phyloP scores from a whole-genome alignment of 257 asterid species.

The Misopates orontium region DNA sequence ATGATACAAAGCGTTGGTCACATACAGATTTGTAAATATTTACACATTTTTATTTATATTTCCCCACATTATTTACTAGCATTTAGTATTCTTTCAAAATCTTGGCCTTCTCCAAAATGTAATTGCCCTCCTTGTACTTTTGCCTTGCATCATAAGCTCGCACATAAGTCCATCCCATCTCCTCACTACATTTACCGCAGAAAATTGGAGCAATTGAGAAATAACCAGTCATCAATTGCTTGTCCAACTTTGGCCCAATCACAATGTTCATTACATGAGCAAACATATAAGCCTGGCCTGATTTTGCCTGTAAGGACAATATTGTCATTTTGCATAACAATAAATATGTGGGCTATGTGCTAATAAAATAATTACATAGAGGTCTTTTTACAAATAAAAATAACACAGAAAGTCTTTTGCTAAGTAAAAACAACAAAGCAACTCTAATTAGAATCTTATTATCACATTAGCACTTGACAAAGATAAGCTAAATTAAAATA shows the following conservation, averaged over 20 bases:
- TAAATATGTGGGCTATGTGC: too few species aligned
- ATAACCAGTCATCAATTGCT: conserved; percentile 30
- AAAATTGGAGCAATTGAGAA: conserved; percentile 34
- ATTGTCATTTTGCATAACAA: too few species aligned
- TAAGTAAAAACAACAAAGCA: too few species aligned
- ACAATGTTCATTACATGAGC: conserved; percentile 39
- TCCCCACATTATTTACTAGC: not conserved
- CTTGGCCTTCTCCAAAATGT: conserved; percentile 37
- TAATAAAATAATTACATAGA: too few species aligned
- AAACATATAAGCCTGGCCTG: conserved; percentile 44
- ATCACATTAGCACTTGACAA: too few species aligned
- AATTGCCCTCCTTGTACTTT: conserved; percentile 40
- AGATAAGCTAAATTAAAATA: not conserved
- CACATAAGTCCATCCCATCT: conserved; percentile 45
- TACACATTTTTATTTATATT: not conserved
- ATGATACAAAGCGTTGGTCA: not conserved
- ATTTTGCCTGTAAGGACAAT: conserved; percentile 28
- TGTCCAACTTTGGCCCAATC: conserved; percentile 31
- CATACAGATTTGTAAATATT: not conserved
- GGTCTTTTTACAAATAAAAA: too few species aligned
- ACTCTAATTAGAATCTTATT: too few species aligned
- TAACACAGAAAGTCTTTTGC: too few species aligned
- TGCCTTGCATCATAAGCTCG: conserved; percentile 22
- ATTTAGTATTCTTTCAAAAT: conserved; percentile 31
- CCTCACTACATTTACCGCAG: conserved; percentile 44